phyloP scores from a whole-genome alignment of 2,329 filamentous ascomycete genomes.

The Fusarium nodosum region DNA sequence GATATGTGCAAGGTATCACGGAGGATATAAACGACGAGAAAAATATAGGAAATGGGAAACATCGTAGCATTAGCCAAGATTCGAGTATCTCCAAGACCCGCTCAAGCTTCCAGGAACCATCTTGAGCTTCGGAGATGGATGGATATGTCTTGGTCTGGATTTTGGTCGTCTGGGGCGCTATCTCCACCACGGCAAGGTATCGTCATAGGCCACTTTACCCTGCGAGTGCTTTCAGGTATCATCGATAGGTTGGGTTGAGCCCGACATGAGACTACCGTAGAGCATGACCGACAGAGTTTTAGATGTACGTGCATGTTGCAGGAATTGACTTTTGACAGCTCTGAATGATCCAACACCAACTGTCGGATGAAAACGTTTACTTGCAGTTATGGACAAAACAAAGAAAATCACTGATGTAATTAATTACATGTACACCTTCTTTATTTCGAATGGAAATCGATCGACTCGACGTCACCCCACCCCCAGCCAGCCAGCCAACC shows the following conservation, averaged over 20 bases:
- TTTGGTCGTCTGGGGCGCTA: constrained; percentile 34
- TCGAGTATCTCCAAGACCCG: constrained; percentile 4
- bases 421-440: constrained; percentile 13
- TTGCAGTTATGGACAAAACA: neutral
- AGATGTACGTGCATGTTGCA: constrained; percentile 1
- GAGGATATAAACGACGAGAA: neutral
- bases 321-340: constrained; percentile 7
- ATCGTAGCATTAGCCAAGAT: neutral
- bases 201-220: constrained; percentile 45
- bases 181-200: constrained; percentile 38
- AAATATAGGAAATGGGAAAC: neutral
- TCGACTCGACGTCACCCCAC: constrained; percentile 49
- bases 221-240: constrained; percentile 43
- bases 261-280: constrained; percentile 23
- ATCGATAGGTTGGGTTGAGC: constrained; percentile 41
- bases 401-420: constrained; percentile 5
- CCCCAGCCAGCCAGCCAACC: constrained; percentile 11
- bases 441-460: constrained; percentile 24
- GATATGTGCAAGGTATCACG: constrained; percentile 6
- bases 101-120: constrained; percentile 22
- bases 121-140: constrained; percentile 6
- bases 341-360: neutral
- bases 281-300: constrained; percentile 9
- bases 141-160: constrained; percentile 17
- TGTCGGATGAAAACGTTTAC: neutral